phyloP scores from a whole-genome alignment of 768 basidiomycete genomes.

The Hortiboletus campestris region DNA sequence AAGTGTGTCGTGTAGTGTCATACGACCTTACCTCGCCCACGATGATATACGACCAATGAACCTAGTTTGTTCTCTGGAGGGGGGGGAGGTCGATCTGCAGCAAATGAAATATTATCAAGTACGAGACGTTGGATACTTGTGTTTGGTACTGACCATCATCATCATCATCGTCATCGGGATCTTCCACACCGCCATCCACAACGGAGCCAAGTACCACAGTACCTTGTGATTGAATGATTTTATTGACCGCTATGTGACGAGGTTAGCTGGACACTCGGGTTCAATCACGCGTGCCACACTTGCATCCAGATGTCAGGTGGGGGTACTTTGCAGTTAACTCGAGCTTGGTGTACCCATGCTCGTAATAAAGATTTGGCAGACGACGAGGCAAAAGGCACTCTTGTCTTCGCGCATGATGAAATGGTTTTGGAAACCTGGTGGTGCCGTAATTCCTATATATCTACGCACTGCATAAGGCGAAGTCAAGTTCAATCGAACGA shows the following conservation, averaged over 20 bases:
- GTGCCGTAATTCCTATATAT: conserved; percentile 9
- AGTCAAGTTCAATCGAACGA: neutral
- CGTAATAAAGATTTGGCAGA: conserved; percentile 24
- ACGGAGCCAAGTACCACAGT: conserved; percentile 46
- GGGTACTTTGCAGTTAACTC: conserved; percentile 36
- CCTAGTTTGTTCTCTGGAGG: conserved; percentile 49
- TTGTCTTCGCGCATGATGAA: conserved; percentile 20
- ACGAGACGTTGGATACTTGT: conserved; percentile 15
- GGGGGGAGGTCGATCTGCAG: conserved; percentile 26
- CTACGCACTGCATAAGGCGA: conserved; percentile 7
- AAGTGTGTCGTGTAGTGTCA: neutral
- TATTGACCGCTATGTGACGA: conserved; percentile 45
- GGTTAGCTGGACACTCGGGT: conserved; percentile 1
- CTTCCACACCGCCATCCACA: conserved; percentile 44
- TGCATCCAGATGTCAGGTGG: conserved; percentile 44
- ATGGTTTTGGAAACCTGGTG: conserved; percentile 24
- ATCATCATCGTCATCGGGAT: conserved; percentile 28
- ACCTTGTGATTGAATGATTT: conserved; percentile 45
- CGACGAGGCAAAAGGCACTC: conserved; percentile 21
- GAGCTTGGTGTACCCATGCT: conserved; percentile 26
- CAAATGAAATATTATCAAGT: neutral
- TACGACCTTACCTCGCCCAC: conserved; percentile 25
- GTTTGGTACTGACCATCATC: conserved; percentile 17
- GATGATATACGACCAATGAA: conserved; percentile 43
- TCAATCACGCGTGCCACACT: neutral